Base-by-base conservation (phyloP, 345 rosid genomes). In the Cardamine chenopodiifolia region DNA sequence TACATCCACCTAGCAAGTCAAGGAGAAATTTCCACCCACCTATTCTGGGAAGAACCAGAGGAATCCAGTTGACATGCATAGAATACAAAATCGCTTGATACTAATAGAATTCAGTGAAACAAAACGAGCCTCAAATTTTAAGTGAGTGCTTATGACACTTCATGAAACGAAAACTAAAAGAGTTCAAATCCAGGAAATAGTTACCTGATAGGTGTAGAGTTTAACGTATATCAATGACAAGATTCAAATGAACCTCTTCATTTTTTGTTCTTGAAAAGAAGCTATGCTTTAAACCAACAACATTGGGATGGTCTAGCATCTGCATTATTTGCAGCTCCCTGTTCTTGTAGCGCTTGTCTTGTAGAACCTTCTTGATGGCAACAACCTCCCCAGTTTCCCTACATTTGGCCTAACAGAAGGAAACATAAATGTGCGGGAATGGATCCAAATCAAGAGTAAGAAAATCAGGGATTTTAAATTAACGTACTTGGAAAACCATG, bases 231-330 rank as follows among this genome's bases (percentile, higher is more conserved):
- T 86, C 78, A 92, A 76, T 49, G 98, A 92, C 98, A 79, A 92
- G 94, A 79, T 92, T 92, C 53, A 92, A 80, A 76, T 92, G 90
- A 66, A 92, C 86, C 81, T 90, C 98, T 77, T 92, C 92, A 76
- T 88, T 90, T 66, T 92, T 89, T 18, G 96, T 89, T 52, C 87
- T 88, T 37, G 98, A 90, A 77, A 86, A 92, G 88, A 90, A 92
- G 79, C 87, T 85, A 73, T 90, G 92, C 81, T 89, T 89, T 68
- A 89, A 87, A 64, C 88, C 84, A 81, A 92, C 98, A 6, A 90
- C 82, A 85, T 92, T 92, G 65, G 98, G 98, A 83, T 92, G 96
- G 83, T 90, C 96, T 81, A 92, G 73, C 98, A 92, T 90, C 83
- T 92, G 98, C 94, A 90, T 92, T 64, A 90, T 92, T 75, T 90